Conservation (phyloP, 129 eudicot species). For the Tagetes patula region DNA sequence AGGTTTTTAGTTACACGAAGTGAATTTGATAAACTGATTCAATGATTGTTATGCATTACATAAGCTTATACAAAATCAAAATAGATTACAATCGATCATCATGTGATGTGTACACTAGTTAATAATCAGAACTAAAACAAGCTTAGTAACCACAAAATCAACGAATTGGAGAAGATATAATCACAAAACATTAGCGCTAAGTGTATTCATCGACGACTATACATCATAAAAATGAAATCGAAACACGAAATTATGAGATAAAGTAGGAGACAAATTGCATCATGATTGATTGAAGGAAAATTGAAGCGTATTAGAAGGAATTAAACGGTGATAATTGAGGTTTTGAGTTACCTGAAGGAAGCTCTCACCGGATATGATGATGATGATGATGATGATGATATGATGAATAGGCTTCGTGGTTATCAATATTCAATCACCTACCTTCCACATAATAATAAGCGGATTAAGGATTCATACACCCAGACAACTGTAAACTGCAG, state of each 20-base stretch:
- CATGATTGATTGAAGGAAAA: neutral
- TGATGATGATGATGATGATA: neutral
- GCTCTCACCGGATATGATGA: constrained; percentile 18
- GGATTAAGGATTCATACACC: neutral
- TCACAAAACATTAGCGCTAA: neutral
- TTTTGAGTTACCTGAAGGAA: constrained; percentile 24
- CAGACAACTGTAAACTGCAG: too few relatives aligned
- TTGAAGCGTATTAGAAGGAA: constrained; percentile 13
- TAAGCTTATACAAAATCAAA: constrained; percentile 17
- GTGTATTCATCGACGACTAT: neutral
- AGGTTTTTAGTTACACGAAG: constrained; percentile 20
- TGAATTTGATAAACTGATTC: neutral
- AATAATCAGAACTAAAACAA: neutral
- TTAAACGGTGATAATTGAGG: neutral
- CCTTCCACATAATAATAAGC: neutral
- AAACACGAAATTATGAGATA: constrained; percentile 4
- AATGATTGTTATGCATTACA: neutral
- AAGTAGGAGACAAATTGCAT: constrained; percentile 11
- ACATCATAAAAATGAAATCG: constrained; percentile 18
- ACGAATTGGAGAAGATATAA: neutral
- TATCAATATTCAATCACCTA: constrained; percentile 24
- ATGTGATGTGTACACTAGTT: constrained; percentile 15
- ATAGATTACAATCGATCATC: neutral
- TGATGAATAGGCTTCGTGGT: constrained; percentile 2
- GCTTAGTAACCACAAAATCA: constrained; percentile 12